phyloP scores from a whole-genome alignment of 169 alveolate genomes.

The Cryptosporidium sp. region DNA sequence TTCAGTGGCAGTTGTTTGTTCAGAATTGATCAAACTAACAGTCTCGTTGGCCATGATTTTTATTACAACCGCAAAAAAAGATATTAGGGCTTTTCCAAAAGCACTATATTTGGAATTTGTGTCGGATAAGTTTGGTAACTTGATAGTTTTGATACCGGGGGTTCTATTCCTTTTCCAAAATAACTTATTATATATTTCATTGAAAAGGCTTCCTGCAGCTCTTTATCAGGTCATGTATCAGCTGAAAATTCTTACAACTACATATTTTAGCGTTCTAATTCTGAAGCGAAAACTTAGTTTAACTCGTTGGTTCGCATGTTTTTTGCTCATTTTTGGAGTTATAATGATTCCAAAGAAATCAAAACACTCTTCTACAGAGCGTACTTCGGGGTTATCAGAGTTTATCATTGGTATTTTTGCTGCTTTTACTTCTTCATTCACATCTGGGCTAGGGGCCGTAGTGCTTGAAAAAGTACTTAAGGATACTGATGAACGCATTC shows the following conservation, averaged over 20 bases:
- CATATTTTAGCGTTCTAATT: conserved; percentile 37
- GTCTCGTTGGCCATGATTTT: conserved; percentile 42
- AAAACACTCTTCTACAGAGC: conserved; percentile 16
- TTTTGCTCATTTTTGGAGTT: conserved; percentile 38
- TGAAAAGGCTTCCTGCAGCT: conserved; percentile 61
- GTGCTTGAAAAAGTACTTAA: conserved; percentile 38
- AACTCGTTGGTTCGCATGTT: conserved; percentile 58
- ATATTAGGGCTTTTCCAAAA: conserved; percentile 33
- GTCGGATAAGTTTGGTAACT: conserved; percentile 30
- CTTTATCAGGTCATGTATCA: conserved; percentile 47
- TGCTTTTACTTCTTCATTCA: conserved; percentile 43
- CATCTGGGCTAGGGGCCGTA: conserved; percentile 53
- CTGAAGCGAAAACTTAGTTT: conserved; percentile 38
- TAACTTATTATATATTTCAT: conserved; percentile 29
- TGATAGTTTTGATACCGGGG: conserved; percentile 37
- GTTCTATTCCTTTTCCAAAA: conserved; percentile 44
- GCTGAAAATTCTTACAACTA: conserved; percentile 32
- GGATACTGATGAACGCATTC: conserved; percentile 28
- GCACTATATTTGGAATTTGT: conserved; percentile 22
- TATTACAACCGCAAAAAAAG: conserved; percentile 37
- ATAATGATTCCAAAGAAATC: conserved; percentile 43
- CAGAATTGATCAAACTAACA: conserved; percentile 37
- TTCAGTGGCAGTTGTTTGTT: conserved; percentile 56
- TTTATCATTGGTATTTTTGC: conserved; percentile 41
- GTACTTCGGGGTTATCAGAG: conserved; percentile 22